Base-by-base conservation (phyloP, 2,329 filamentous ascomycete species). In the Aspergillus luchuensis region DNA sequence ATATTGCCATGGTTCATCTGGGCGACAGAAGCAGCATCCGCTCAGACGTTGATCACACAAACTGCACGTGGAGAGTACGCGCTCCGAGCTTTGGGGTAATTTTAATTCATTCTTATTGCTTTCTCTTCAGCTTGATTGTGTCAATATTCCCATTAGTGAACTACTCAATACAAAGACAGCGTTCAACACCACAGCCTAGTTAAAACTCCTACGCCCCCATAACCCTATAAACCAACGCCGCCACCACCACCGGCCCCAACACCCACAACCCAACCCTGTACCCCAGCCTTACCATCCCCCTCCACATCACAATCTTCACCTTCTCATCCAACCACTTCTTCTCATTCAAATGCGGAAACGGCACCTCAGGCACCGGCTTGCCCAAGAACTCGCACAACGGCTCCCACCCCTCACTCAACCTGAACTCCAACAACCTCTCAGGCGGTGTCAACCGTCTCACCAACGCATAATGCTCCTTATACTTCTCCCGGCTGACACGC, bases 381-480 rank as follows among this genome's bases (percentile, higher is more conserved):
- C 78, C 78, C 23, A 82, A 72, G 66, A 81, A 81, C 33, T 80
- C 72, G 70, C 79, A 81, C 15, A 82, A 72, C 13, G 80, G 79
- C 59, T 75, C 74, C 80, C 80, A 82, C 47, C 80, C 80, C 33
- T 80, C 74, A 39, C 74, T 72, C 66, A 81, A 74, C 58, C 74
- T 72, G 67, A 79, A 82, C 65, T 79, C 77, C 45, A 83, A 71
- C 19, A 82, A 69, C 41, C 76, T 74, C 28, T 79, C 78, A 33
- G 70, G 63, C 0, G 79, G 78, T 8, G 70, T 66, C 15, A 81
- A 28, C 23, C 61, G 60, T 5, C 70, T 73, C 8, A 84, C 75
- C 58, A 79, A 72, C 5, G 76, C 77, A 69, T 83, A 82, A 71
- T 84, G 80, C 49, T 79, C 75, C 28, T 72, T 71, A 76, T 61